Evolutionary conservation across 2,329 filamentous ascomycete species (phyloP), one percentile per base, ranked within the genome.

Genomic region (Passalora sequoiae): DNA sequence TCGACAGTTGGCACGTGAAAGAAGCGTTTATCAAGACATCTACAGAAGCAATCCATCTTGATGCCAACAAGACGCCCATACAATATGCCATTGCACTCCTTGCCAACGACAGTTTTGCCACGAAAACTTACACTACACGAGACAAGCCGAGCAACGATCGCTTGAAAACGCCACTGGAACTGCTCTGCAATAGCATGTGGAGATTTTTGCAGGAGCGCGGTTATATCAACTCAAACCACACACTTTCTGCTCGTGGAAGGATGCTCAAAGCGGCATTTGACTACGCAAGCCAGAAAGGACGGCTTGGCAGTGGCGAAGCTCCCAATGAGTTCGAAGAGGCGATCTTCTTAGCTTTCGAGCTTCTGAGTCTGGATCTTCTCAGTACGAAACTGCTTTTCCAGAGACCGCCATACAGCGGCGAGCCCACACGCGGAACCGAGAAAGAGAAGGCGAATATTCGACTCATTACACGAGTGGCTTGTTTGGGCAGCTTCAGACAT

Each of bases 131-230:
- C 39, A 71, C 77, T 17, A 77, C 74, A 31, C 28, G 38, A 22
- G 40, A 45, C 20, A 45, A 44, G 42, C 42, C 45, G 21, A 46
- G 76, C 67, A 59, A 62, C 10, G 62, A 77, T 6, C 78, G 75
- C 46, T 78, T 83, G n/a, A 78, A 83, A 50, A 75, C 50, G 20
- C 46, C 50, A 2, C 45, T 84, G 12, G 85, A 92, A 58, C 76
- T 91, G 42, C 69, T 77, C 17, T 70, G 88, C 13, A 86, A 95
- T 57, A 79, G 83, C 5, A 76, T 91, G 46, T 96, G 88, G 84
- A 80, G 89, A 43, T 92, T 96, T 66, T 74, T 98, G 16, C 87
- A 95, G 60, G 74, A 97, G 37, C 81, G 89, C 46, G 89, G 84
- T 17, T 98, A 96, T 59, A 75, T 94, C 35, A 80, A 92, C 55